These are phyloP conservation scores for Cadophora sp. DNA, from an alignment of 2,329 filamentous ascomycete genomes.

Conservation along the genomic window DNA sequence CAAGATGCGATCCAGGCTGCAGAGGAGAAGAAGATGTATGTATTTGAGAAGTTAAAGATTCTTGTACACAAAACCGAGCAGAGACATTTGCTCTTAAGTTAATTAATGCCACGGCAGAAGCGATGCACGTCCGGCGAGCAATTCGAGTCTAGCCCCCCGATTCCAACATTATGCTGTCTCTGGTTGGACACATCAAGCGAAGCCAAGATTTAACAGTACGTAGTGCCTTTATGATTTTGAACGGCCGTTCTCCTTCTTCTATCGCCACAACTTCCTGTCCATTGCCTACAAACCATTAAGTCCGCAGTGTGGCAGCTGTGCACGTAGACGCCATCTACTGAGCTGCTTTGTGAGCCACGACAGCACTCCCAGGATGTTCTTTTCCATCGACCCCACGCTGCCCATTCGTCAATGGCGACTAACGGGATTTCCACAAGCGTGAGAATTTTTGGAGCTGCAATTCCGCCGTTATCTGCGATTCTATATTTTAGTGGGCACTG, in stretches of 20 bases:
- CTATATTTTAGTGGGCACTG: slow-evolving; percentile 23
- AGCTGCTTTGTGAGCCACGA: too few relatives aligned
- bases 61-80: not conserved
- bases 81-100: not conserved
- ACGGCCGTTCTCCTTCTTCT: not conserved
- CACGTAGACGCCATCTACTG: too few relatives aligned
- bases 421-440: not conserved
- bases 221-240: not conserved
- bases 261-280: too few relatives aligned
- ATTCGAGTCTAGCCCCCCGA: not conserved
- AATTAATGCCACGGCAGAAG: not conserved
- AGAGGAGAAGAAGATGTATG: not conserved
- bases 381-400: not conserved
- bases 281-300: too few relatives aligned
- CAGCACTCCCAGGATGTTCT: too few relatives aligned
- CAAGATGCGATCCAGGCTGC: not conserved
- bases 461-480: slow-evolving; percentile 15
- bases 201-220: too few relatives aligned
- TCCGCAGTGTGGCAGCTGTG: too few relatives aligned
- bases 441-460: slow-evolving; percentile 9
- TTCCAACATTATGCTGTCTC: not conserved
- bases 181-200: not conserved
- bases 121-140: not conserved
- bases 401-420: not conserved
- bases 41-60: not conserved